Base-by-base conservation (phyloP, 2,329 filamentous ascomycete genomes). In the Fusarium austroafricanum region DNA sequence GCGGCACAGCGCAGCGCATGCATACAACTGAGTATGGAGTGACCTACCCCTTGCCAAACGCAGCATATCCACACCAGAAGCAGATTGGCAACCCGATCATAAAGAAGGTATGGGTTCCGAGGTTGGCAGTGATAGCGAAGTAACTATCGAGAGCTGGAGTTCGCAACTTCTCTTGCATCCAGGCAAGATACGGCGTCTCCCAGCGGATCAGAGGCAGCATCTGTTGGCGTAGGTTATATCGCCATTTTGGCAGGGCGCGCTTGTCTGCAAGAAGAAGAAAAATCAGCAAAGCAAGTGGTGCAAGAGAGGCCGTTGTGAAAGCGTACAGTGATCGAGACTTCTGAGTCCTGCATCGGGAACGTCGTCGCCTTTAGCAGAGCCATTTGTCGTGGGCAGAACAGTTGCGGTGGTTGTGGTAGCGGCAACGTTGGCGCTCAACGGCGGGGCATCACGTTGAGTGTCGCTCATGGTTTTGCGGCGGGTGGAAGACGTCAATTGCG, bases 51-150 rank as follows among this genome's bases (percentile, higher is more conserved):
- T 96, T 91, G 55, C 93, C 96, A 70, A 97, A 87, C 67, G 87
- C 89, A 42, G 91, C 90, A 80, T 94, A 92, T 54, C 95, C 95
- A 75, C 93, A 97, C 96, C 96, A 99, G 83, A 98, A 98, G 72
- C 97, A 87, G 69, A 98, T 93, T 8, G 96, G 96, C 75, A 99
- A 83, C 60, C 93, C 91, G 71, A 97, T 87, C 94, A 98, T 98
- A 84, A 97, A 99, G 83, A 97, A 98, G 1, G 96, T 99, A 80
- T 99, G 96, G 1, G 96, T 99, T 70, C 96, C 93, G 55, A 98
- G 87, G 79, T 98, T 99, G 67, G 96, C 96, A 1, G 94, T 97
- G 70, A 96, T 93, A 50, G 96, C 95, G 80, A 99, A 99, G 83
- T 97, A 99, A 66, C 93, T 93, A 80, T 99, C 96, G 74, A 98